Evolutionary conservation across 139 green algal genomes (phyloP), one percentile per base, ranked within the genome.

Genomic region (Closterium sp.): DNA sequence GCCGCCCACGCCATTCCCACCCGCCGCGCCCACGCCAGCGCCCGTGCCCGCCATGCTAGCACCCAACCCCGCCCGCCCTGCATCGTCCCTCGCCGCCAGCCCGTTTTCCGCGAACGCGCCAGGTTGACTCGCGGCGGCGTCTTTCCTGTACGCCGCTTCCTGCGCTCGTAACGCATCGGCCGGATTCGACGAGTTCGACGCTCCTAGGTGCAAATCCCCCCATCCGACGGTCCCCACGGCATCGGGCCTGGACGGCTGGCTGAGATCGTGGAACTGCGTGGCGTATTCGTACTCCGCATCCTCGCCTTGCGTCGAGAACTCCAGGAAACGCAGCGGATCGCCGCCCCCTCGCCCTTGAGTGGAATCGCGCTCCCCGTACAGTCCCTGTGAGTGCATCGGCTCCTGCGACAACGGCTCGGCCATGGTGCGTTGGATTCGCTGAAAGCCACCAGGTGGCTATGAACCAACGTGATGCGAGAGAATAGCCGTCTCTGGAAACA

Each of bases 271-370:
- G 55, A 76, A 76, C 55, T 76, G 55, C 55, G 55, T 76, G 12
- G 55, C 55, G 55, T 76, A 76, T 19, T 76, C 55, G 25, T 89
- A 92, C 28, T 90, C 81, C 25, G 16, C 91, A 6, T 90, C 81
- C 30, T 55, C 35, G 6, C 84, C 90, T n/a, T 90, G 90, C 35
- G 83, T 90, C 31, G 21, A 31, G 35, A 92, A 92, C 25, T 92
- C 90, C 33, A 92, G 84, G 28, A 92, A 92, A 30, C 30, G 31
- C 84, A 91, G 90, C 28, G 90, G 83, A 23, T 86, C 83, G 28
- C 30, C n/a, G 83, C 21, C 83, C 2, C 55, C 55, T 76, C 55
- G 55, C 23, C 55, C 55, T 76, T 76, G 55, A 76, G 55, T 76
- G 55, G 55, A 76, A 76, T 76, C 55, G 12, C 55, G 55, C 55